Conservation (phyloP, 2,329 filamentous ascomycete species). For the Pseudocercospora fuligena region DNA sequence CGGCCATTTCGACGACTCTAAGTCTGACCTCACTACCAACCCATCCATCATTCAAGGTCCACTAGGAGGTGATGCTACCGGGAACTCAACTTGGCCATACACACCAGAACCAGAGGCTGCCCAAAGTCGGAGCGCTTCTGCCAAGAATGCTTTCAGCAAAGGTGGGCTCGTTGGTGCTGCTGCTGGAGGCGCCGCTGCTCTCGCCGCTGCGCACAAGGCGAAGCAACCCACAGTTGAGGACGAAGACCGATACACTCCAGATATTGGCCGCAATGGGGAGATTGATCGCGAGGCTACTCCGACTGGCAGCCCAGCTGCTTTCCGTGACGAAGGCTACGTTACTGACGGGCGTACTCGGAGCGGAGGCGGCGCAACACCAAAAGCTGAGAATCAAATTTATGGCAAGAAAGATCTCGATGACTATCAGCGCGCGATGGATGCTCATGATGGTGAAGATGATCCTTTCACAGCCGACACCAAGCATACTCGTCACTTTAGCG, state of each 20-base stretch:
- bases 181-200: conserved; percentile 34
- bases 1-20: conserved; percentile 64
- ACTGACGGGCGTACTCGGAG: conserved; percentile 66
- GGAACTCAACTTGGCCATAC: conserved; percentile 49
- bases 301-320: conserved; percentile 62
- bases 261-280: background rate
- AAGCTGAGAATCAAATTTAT: conserved; percentile 44
- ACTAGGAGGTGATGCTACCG: conserved; percentile 63
- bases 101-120: conserved; percentile 35
- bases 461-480: conserved; percentile 62
- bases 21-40: conserved; percentile 77
- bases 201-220: conserved; percentile 38
- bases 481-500: conserved; percentile 74
- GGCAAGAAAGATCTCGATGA: conserved; percentile 64
- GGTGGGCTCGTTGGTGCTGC: conserved; percentile 32
- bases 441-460: conserved; percentile 56
- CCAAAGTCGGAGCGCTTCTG: conserved; percentile 25
- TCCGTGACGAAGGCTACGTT: conserved; percentile 89
- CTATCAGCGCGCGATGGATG: conserved; percentile 57
- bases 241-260: conserved; percentile 30
- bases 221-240: conserved; percentile 42
- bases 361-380: conserved; percentile 53
- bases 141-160: conserved; percentile 25
- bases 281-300: conserved; percentile 39
- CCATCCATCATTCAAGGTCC: conserved; percentile 81